Percentiles rank a stretch among this genome's conserved stretches.
phyloP scores from a whole-genome alignment of 2,329 filamentous ascomycete genomes.

The Fusarium sp. region DNA sequence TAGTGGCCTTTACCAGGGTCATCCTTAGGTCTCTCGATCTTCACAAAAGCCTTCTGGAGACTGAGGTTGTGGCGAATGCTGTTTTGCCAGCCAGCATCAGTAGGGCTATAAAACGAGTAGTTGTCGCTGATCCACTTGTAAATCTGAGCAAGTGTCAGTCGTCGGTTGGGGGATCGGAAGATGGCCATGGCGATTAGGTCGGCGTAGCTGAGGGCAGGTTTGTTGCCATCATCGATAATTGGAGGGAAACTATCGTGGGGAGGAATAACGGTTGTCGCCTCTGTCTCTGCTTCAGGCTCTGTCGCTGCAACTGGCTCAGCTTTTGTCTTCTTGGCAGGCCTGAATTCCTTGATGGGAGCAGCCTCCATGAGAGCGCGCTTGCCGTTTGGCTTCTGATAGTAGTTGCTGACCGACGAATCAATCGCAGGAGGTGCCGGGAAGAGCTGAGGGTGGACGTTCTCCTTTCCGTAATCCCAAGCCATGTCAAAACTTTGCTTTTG shows the following conservation, averaged over 20 bases:
- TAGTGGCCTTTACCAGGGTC: conserved; percentile 98
- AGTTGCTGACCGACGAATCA: conserved; percentile 62
- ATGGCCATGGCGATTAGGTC: conserved; percentile 98
- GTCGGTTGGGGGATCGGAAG: conserved; percentile 81
- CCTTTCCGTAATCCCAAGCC: conserved; percentile 59
- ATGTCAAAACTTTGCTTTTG: conserved; percentile 62
- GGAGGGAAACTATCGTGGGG: conserved; percentile 81
- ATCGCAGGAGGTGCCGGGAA: conserved; percentile 60
- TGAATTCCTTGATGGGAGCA: conserved; percentile 74
- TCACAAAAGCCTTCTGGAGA: conserved; percentile 95
- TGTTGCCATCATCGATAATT: conserved; percentile 85
- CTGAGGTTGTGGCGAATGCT: conserved; percentile 98
- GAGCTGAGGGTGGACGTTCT: conserved; percentile 63
- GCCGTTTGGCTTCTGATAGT: conserved; percentile 61
- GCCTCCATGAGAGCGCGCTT: conserved; percentile 78
- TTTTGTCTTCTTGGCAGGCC: conserved; percentile 75
- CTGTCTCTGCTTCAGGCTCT: background rate
- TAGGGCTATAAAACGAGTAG: conserved; percentile 85
- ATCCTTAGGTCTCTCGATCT: conserved; percentile 94
- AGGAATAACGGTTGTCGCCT: conserved; percentile 57
- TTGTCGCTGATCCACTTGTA: conserved; percentile 99
- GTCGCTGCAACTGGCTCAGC: conserved; percentile 54
- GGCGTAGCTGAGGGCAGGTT: conserved; percentile 93
- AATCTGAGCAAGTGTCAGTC: conserved; percentile 91
- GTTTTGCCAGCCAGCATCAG: conserved; percentile 96